phyloP scores from a whole-genome alignment of 2,329 filamentous ascomycete species.

The Claviceps capensis region DNA sequence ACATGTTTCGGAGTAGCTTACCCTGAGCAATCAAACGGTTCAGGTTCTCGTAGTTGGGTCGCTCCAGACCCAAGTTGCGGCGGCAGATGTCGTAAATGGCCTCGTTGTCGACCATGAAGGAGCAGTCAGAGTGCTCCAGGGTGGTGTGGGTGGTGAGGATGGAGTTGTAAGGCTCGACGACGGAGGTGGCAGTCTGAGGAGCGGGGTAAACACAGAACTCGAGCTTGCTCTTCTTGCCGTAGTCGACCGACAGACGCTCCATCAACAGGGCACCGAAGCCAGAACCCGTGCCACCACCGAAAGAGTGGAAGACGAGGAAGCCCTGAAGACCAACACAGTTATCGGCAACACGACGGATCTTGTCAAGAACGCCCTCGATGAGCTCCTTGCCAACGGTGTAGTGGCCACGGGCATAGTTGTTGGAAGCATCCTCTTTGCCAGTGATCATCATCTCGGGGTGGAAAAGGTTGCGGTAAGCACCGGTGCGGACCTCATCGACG shows the following conservation, averaged over 20 bases:
- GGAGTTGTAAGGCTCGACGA: conserved; percentile 99
- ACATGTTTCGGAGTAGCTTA: conserved; percentile 23
- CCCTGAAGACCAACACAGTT: conserved; percentile 97
- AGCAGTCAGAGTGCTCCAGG: conserved; percentile 98
- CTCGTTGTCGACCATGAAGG: conserved; percentile 99
- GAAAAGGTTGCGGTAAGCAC: conserved; percentile 90
- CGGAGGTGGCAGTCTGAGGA: conserved; percentile 89
- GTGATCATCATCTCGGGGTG: conserved; percentile 99
- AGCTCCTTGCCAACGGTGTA: conserved; percentile 99
- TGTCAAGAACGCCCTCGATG: conserved; percentile 95
- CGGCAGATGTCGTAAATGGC: conserved; percentile 99
- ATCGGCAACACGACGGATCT: conserved; percentile 93
- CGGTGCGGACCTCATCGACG: conserved; percentile 97
- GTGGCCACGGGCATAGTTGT: conserved; percentile 99
- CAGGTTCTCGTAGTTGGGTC: conserved; percentile 96
- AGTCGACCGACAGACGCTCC: conserved; percentile 97
- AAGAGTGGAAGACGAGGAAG: conserved; percentile 99
- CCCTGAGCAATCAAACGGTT: conserved; percentile 97
- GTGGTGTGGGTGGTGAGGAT: conserved; percentile 98
- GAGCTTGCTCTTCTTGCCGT: conserved; percentile 99
- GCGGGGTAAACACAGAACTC: conserved; percentile 99
- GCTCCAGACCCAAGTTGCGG: conserved; percentile 91
- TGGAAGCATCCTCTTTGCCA: conserved; percentile 99
- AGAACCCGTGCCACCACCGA: conserved; percentile 96
- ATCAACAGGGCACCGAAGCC: conserved; percentile 97